Percentiles rank a stretch among this genome's conserved stretches.
phyloP scores from a whole-genome alignment of 169 alveolate genomes.

The Cystoisospora suis region DNA sequence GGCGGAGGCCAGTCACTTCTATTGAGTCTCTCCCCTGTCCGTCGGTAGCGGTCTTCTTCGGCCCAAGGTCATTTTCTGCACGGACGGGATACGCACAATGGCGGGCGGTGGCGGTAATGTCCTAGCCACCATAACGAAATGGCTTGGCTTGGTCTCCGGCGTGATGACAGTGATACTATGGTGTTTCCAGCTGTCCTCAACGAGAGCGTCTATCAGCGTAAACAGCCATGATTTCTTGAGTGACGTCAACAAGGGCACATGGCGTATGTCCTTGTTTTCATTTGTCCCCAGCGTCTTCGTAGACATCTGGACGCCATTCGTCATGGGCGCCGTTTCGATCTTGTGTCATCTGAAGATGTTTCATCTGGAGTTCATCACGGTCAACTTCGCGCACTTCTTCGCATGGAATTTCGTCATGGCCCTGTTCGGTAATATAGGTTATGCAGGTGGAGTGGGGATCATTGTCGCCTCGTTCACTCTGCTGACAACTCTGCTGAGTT shows the following conservation, averaged over 20 bases:
- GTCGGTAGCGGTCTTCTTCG: no score
- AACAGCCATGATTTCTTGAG: neutral
- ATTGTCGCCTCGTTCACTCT: conserved; percentile 55
- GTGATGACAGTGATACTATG: conserved; percentile 44
- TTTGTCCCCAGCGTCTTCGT: conserved; percentile 50
- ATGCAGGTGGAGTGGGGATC: conserved; percentile 63
- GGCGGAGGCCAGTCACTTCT: no score
- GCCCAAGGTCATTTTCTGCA: no score
- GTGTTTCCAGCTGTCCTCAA: conserved; percentile 46
- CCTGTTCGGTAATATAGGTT: conserved; percentile 65
- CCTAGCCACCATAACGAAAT: conserved; percentile 30
- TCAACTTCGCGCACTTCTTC: conserved; percentile 47
- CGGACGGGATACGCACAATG: no score
- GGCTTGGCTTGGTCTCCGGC: conserved; percentile 46
- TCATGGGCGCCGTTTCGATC: conserved; percentile 55
- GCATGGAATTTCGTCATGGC: conserved; percentile 50
- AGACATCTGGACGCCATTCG: conserved; percentile 57
- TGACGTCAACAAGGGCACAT: conserved; percentile 34
- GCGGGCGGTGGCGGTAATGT: neutral
- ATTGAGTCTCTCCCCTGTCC: no score
- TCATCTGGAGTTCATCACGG: conserved; percentile 36
- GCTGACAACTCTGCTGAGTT: conserved; percentile 48
- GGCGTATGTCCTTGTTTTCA: conserved; percentile 46
- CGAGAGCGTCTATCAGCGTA: conserved; percentile 3
- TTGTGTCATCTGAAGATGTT: conserved; percentile 43